Conservation (phyloP, 306 rosid species). For the Amphicarpaea edgeworthii region DNA sequence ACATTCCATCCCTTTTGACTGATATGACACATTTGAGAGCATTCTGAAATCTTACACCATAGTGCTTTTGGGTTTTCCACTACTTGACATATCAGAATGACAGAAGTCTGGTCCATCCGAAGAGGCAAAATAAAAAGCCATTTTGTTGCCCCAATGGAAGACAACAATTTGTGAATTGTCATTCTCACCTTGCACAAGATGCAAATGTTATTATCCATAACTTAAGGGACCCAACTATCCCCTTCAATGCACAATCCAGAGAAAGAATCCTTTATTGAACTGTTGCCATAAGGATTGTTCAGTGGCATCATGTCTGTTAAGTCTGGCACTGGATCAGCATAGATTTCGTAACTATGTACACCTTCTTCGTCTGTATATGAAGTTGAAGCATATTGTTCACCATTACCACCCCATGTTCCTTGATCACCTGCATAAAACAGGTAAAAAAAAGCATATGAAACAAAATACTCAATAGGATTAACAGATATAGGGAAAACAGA, state of each 20-base stretch:
- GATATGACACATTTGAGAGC: slow-evolving; percentile 34
- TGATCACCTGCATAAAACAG: slow-evolving; percentile 26
- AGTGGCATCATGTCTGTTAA: slow-evolving; percentile 4
- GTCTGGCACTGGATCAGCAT: slow-evolving; percentile 4
- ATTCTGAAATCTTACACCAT: slow-evolving; percentile 45
- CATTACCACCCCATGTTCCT: slow-evolving; percentile 2
- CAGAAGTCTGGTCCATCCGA: slow-evolving; percentile 31
- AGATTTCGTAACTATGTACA: slow-evolving; percentile 27
- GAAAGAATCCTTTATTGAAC: neutral
- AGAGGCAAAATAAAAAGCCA: neutral
- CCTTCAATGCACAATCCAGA: neutral
- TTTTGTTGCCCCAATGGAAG: slow-evolving; percentile 31
- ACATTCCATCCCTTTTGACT: slow-evolving; percentile 1
- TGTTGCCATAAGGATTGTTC: neutral
- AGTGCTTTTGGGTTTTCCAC: slow-evolving; percentile 39
- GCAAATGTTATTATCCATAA: slow-evolving; percentile 6
- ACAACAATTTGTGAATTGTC: neutral
- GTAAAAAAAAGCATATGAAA: neutral
- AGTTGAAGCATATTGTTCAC: slow-evolving; percentile 27
- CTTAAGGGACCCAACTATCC: slow-evolving; percentile 13
- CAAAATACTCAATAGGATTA: neutral
- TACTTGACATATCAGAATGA: slow-evolving; percentile 20
- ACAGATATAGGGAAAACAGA: neutral
- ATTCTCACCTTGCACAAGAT: neutral
- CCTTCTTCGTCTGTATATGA: slow-evolving; percentile 11